Percentiles rank a stretch among this genome's conserved stretches.
Evolutionary conservation across 352 stramenopile species (phyloP).

Genomic region (Phytopythium kandeliae): DNA sequence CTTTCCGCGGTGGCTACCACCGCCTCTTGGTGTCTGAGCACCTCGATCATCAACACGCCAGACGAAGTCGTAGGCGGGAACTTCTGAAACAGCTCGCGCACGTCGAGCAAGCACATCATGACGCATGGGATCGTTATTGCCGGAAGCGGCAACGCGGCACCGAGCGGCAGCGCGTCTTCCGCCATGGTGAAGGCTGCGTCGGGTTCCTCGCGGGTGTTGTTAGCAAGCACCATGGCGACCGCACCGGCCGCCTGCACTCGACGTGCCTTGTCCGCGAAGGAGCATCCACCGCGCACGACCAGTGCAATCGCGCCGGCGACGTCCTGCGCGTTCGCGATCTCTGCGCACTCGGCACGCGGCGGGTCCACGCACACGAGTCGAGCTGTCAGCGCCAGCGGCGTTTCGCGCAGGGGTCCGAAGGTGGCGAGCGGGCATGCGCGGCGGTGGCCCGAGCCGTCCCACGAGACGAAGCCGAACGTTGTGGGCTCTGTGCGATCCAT

Average conservation of each 20-base stretch:
- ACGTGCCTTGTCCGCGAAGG: conserved; percentile 56
- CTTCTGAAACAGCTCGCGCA: conserved; percentile 57
- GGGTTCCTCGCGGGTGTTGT: conserved; percentile 52
- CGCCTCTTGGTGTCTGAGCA: conserved; percentile 19
- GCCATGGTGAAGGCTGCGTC: conserved; percentile 61
- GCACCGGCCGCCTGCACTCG: conserved; percentile 51
- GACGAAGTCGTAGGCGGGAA: conserved; percentile 41
- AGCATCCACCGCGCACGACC: conserved; percentile 65
- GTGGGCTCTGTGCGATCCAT: conserved; percentile 10
- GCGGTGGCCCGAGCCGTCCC: conserved; percentile 33
- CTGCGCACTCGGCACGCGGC: conserved; percentile 43
- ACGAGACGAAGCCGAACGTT: conserved; percentile 49
- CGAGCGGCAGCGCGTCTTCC: conserved; percentile 13
- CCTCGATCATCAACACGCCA: conserved; percentile 38
- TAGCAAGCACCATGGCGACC: conserved; percentile 38
- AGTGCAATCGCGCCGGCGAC: conserved; percentile 47
- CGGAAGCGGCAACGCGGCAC: neutral
- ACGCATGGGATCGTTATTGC: conserved; percentile 46
- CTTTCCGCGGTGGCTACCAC: conserved; percentile 30
- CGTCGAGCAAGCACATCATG: conserved; percentile 63
- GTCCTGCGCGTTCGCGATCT: conserved; percentile 39
- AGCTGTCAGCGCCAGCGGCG: conserved; percentile 14
- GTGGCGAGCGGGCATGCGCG: conserved; percentile 49
- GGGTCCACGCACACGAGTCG: conserved; percentile 53
- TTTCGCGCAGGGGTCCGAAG: conserved; percentile 33